phyloP scores from a whole-genome alignment of 306 rosid species.

The Inga leiocalycina region DNA sequence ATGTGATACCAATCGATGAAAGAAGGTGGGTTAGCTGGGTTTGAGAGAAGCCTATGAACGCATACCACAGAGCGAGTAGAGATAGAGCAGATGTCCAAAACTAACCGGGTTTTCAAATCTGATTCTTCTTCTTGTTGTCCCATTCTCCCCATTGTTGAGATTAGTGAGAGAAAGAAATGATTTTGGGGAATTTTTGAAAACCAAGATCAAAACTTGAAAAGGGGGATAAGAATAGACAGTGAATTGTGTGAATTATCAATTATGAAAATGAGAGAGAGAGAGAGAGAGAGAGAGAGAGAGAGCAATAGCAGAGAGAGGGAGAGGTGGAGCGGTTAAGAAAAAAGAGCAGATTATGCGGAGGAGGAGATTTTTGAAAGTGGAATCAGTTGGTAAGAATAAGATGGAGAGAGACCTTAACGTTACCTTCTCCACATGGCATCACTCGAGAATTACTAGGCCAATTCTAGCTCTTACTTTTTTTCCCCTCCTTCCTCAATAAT shows the following conservation, averaged over 20 bases:
- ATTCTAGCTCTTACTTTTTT: slow-evolving; percentile 26
- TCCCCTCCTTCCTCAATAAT: background rate
- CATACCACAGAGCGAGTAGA: slow-evolving; percentile 56
- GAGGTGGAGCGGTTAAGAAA: slow-evolving; percentile 76
- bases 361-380: slow-evolving; percentile 56
- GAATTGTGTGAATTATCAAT: slow-evolving; percentile 24
- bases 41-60: slow-evolving; percentile 52
- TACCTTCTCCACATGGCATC: slow-evolving; percentile 51
- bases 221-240: slow-evolving; percentile 38
- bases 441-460: slow-evolving; percentile 16
- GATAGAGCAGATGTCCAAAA: slow-evolving; percentile 70
- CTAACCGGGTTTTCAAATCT: slow-evolving; percentile 68
- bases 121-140: slow-evolving; percentile 66
- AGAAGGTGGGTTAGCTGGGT: slow-evolving; percentile 33
- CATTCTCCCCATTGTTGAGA: slow-evolving; percentile 42
- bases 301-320: slow-evolving; percentile 46
- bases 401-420: slow-evolving; percentile 39
- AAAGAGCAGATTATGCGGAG: slow-evolving; percentile 62
- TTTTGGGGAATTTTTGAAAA: slow-evolving; percentile 22
- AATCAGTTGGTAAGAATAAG: slow-evolving; percentile 60
- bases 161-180: background rate
- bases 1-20: slow-evolving; percentile 90
- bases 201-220: slow-evolving; percentile 42
- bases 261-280: background rate
- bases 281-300: background rate